phyloP scores from a whole-genome alignment of 2,329 filamentous ascomycete genomes.

The Paecilomyces variotii region DNA sequence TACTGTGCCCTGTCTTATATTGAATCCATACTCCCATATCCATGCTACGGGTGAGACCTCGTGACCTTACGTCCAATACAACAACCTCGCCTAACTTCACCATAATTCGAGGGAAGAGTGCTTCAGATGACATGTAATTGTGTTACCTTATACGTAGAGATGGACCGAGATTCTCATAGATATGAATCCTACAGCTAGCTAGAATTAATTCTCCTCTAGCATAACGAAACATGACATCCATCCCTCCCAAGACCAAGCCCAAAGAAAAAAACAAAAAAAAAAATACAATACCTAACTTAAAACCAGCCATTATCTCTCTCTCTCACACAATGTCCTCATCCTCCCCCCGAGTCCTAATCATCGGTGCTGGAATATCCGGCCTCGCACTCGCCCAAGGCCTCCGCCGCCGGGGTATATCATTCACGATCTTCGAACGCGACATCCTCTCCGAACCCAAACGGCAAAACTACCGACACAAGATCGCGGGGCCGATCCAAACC shows the following conservation, averaged over 20 bases:
- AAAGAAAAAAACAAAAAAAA: too few relatives aligned
- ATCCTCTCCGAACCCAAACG: constrained; percentile 4
- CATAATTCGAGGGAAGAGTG: background rate
- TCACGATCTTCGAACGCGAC: constrained; percentile 24
- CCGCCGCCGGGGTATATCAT: constrained; percentile 16
- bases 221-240: too few relatives aligned
- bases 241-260: too few relatives aligned
- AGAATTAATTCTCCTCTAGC: too few relatives aligned
- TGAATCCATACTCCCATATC: background rate
- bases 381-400: constrained; percentile 23
- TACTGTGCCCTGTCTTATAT: too few relatives aligned
- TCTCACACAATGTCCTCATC: background rate
- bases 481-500: background rate
- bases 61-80: background rate
- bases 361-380: constrained; percentile 24
- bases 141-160: background rate
- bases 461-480: background rate
- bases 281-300: too few relatives aligned
- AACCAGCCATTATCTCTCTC: too few relatives aligned
- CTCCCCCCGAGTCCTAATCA: constrained; percentile 15
- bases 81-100: background rate
- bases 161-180: background rate
- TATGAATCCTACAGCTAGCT: too few relatives aligned
- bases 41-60: background rate
- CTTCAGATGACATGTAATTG: background rate